These are phyloP conservation scores for Macrophomina tecta DNA, from an alignment of 2,329 filamentous ascomycete species.

Conservation along the genomic window DNA sequence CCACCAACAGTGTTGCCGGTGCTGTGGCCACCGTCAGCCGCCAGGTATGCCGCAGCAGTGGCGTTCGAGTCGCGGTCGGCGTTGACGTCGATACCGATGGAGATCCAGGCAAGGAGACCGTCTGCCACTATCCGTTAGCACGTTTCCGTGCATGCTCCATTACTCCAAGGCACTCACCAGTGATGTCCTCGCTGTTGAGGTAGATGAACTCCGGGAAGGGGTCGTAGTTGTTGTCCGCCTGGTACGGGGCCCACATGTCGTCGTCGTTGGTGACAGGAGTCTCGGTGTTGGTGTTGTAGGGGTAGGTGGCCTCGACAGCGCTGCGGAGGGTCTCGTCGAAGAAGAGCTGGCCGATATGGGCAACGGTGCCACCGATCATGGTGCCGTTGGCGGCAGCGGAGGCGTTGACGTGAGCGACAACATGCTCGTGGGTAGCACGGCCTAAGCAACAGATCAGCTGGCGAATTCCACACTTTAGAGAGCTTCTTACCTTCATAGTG, in stretches of 20 bases:
- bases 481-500: conserved; percentile 31
- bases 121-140: conserved; percentile 27
- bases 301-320: conserved; percentile 54
- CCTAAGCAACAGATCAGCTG: too few relatives aligned
- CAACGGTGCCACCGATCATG: conserved; percentile 54
- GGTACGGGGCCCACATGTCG: conserved; percentile 38
- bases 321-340: conserved; percentile 65
- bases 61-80: conserved; percentile 17
- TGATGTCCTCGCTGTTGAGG: conserved; percentile 40
- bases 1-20: conserved; percentile 26
- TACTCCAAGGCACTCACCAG: not conserved
- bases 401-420: conserved; percentile 46
- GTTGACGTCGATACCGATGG: conserved; percentile 24
- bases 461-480: too few relatives aligned
- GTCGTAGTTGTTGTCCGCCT: conserved; percentile 42
- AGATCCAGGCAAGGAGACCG: conserved; percentile 43
- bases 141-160: conserved; percentile 42
- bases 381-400: conserved; percentile 57
- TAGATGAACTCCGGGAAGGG: conserved; percentile 64
- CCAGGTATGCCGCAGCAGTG: conserved; percentile 25
- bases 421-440: conserved; percentile 48
- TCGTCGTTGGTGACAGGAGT: conserved; percentile 54
- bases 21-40: conserved; percentile 24
- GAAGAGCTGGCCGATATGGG: conserved; percentile 70
- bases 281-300: conserved; percentile 54